Evolutionary conservation across 2,329 filamentous ascomycete genomes (phyloP), one percentile per base, ranked within the genome.

Genomic region (Sclerotinia minor): DNA sequence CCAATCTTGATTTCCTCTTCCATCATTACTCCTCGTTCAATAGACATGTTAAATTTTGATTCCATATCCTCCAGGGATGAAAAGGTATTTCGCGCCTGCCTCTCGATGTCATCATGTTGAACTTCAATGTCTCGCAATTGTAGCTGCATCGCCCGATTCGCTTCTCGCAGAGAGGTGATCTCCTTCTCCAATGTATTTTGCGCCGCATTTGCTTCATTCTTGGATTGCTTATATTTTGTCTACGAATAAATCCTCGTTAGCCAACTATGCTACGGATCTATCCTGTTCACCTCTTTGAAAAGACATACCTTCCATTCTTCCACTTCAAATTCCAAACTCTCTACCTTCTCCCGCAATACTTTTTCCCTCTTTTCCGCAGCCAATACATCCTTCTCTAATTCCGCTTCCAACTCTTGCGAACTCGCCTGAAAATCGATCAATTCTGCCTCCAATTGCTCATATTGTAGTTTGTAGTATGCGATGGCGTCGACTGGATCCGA

Each of bases 31-130:
- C 86, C 89, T 65, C 94, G 85, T 81, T 99, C 95, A 73, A 99
- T 96, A 5, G 94, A 88, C 67, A 96, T 87, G 78, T 97, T 98
- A 80, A 95, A 97, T 80, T 98, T 99, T 71, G 91, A 94, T 80
- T 99, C 95, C 79, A 99, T 84, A 77, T 99, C 95, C 80, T 99
- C 95, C 70, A 98, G 86, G 63, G 94, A 97, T 55, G 94, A 97
- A 47, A 92, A 94, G 38, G 94, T 97, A 79, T 97, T 95, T 74
- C 95, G 89, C 73, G 95, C 94, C 81, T 98, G 94, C 72, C 93
- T 89, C 82, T 99, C 95, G 77, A 94, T 97, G 79, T 99, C 95
- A 83, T 99, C 95, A 81, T 98, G 99, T 78, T 92, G 92, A 67
- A 99, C 95, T 80, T 99, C 95, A 74, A 94, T 97, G 78, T 99